These are phyloP conservation scores for Penicillium sclerotiorum DNA, from an alignment of 2,329 filamentous ascomycete species.

Conservation along the genomic window DNA sequence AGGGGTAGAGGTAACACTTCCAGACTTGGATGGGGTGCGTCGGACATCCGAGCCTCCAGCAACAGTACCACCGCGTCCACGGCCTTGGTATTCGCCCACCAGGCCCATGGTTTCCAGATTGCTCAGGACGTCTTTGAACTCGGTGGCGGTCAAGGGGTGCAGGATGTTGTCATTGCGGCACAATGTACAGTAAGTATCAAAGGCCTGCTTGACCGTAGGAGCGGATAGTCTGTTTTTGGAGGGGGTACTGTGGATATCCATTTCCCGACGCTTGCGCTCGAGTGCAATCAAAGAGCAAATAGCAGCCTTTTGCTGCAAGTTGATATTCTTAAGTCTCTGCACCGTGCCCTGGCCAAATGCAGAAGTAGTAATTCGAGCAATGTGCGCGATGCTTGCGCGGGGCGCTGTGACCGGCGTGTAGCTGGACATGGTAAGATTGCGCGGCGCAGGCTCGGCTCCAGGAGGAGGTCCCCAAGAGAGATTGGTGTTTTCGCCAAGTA, in stretches of 20 bases:
- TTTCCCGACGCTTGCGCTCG: constrained; percentile 67
- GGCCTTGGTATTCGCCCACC: constrained; percentile 68
- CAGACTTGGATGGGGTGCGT: constrained; percentile 72
- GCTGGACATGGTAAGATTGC: constrained; percentile 47
- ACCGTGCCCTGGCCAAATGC: constrained; percentile 87
- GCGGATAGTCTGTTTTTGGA: constrained; percentile 63
- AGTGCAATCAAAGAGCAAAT: constrained; percentile 84
- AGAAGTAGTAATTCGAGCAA: constrained; percentile 86
- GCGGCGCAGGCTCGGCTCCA: constrained; percentile 35
- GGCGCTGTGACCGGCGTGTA: constrained; percentile 81
- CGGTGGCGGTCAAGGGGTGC: constrained; percentile 83
- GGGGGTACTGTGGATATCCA: constrained; percentile 54
- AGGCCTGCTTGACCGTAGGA: constrained; percentile 81
- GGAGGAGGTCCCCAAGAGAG: constrained; percentile 60
- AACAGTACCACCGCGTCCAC: constrained; percentile 67
- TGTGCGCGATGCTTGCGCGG: constrained; percentile 82
- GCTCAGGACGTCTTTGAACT: constrained; percentile 90
- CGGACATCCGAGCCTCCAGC: constrained; percentile 50
- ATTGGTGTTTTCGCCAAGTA: constrained; percentile 81
- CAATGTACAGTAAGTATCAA: constrained; percentile 77
- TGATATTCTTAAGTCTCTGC: constrained; percentile 82
- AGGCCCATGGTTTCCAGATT: constrained; percentile 87
- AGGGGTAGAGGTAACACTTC: constrained; percentile 57
- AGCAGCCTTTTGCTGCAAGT: constrained; percentile 94
- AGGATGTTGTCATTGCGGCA: constrained; percentile 88